Conservation (phyloP, 2,329 filamentous ascomycete genomes). For the Apiospora kogelbergensis region DNA sequence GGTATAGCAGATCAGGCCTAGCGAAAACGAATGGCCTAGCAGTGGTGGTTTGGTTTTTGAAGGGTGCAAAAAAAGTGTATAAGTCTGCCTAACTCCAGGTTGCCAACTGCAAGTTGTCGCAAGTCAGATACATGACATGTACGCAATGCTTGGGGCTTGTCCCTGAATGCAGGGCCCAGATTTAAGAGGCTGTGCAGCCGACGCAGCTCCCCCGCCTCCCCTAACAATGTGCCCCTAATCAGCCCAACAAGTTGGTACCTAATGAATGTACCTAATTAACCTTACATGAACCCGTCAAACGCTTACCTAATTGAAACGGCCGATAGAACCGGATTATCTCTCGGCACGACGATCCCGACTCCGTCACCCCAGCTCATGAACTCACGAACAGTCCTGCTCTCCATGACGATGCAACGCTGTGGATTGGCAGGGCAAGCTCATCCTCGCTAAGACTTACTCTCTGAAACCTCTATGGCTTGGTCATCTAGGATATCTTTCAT, state of each 20-base stretch:
- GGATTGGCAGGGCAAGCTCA: not conserved
- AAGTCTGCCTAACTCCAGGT: conserved; percentile 8
- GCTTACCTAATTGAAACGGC: not conserved
- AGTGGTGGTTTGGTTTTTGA: not conserved
- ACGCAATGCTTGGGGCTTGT: conserved; percentile 7
- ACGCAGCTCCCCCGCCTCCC: conserved; percentile 6
- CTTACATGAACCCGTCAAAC: not conserved
- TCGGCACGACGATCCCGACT: not conserved
- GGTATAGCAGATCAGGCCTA: not conserved
- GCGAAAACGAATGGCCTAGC: not conserved
- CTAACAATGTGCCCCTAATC: not conserved
- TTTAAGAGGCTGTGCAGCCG: conserved; percentile 4
- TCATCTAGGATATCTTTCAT: not conserved
- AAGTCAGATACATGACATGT: not conserved
- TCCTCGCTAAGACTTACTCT: not conserved
- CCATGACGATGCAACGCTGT: not conserved
- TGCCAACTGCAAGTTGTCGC: not conserved
- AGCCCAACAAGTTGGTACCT: not conserved
- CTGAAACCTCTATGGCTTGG: too few relatives aligned
- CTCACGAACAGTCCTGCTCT: not conserved
- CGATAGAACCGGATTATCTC: not conserved
- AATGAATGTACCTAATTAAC: not conserved
- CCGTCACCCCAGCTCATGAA: not conserved
- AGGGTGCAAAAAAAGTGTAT: not conserved
- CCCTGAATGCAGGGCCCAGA: conserved; percentile 5